A percentile compares a stretch with the other conserved stretches of the same genome.
Evolutionary conservation across 75 land plant species (phyloP).

Genomic region (Picea sitchensis): DNA sequence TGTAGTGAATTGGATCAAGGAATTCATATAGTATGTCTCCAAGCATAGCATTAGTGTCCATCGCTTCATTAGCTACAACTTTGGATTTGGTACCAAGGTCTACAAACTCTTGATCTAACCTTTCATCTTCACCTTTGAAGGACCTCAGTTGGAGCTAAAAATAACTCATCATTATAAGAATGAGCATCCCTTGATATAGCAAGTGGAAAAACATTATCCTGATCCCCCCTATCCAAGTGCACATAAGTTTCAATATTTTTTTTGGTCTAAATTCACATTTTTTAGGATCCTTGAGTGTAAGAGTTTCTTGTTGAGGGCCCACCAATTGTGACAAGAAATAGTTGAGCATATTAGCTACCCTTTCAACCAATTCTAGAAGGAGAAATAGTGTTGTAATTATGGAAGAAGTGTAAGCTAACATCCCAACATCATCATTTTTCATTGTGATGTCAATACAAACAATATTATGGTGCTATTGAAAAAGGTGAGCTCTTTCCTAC

Average conservation of each 20-base stretch:
- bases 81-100: slow-evolving; percentile 73
- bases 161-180: slow-evolving; percentile 61
- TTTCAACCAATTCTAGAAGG: slow-evolving; percentile 44
- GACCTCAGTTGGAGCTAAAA: slow-evolving; percentile 76
- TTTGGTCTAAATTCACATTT: slow-evolving; percentile 43
- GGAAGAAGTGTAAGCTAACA: slow-evolving; percentile 43
- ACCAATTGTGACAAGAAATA: slow-evolving; percentile 39
- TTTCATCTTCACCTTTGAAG: slow-evolving; percentile 54
- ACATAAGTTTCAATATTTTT: slow-evolving; percentile 40
- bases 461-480: slow-evolving; percentile 30
- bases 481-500: slow-evolving; percentile 34
- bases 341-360: slow-evolving; percentile 44
- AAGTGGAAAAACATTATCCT: slow-evolving; percentile 19
- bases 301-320: slow-evolving; percentile 28
- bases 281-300: slow-evolving; percentile 38
- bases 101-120: slow-evolving; percentile 71
- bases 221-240: slow-evolving; percentile 31
- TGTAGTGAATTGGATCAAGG: slow-evolving; percentile 97
- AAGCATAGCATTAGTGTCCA: slow-evolving; percentile 86
- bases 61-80: slow-evolving; percentile 73
- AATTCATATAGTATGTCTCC: slow-evolving; percentile 99
- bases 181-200: slow-evolving; percentile 32
- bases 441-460: slow-evolving; percentile 34
- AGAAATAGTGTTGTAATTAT: slow-evolving; percentile 42
- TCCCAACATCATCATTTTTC: slow-evolving; percentile 43